Base-by-base conservation (phyloP, 345 rosid species). In the Trapa bicornis region DNA sequence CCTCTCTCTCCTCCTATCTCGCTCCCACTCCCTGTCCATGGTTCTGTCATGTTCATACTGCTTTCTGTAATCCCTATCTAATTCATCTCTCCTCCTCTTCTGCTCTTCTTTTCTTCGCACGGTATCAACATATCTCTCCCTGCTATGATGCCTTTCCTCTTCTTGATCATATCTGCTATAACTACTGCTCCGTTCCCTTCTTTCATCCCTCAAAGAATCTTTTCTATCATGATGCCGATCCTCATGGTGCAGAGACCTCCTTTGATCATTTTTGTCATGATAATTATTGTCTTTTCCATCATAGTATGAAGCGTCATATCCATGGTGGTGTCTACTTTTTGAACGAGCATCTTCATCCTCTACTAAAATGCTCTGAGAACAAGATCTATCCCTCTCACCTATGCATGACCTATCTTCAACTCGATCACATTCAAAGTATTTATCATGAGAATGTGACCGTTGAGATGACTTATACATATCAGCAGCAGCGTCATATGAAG, bases 371-470 rank as follows among this genome's bases (percentile, higher is more conserved):
- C 79, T 78, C 48, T 39, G 74, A 33, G 92, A 83, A 66, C 65
- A 76, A 68, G 96, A 86, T 63, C 84, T 77, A 63, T 80, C 91
- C 79, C 84, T 80, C 42, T 83, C 86, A 65, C 15, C 73, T 3
- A 87, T 76, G 69, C 74, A 71, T 60, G 89, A 87, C 76, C 85
- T 77, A 61, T 77, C 78, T 78, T 79, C 79, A 68, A 5, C 43
- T 68, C 67, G 56, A 71, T 63, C 72, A 66, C 77, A 83, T 60
- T 79, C 82, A 74, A 47, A 57, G 61, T 73, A 74, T 73, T 81
- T 79, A 48, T 77, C 77, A 65, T 29, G 60, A 54, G 76, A 74
- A 5, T 79, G 84, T 56, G 83, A 87, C 36, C 12, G 65, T 11
- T 56, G 76, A 12, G 75, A 73, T 10, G 13, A 68, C 70, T 69